Percentiles rank a stretch among this genome's conserved stretches.
These are phyloP conservation scores for Coemansia sp. DNA, from an alignment of 192 early-diverging fungal genomes.

Conservation along the genomic window DNA sequence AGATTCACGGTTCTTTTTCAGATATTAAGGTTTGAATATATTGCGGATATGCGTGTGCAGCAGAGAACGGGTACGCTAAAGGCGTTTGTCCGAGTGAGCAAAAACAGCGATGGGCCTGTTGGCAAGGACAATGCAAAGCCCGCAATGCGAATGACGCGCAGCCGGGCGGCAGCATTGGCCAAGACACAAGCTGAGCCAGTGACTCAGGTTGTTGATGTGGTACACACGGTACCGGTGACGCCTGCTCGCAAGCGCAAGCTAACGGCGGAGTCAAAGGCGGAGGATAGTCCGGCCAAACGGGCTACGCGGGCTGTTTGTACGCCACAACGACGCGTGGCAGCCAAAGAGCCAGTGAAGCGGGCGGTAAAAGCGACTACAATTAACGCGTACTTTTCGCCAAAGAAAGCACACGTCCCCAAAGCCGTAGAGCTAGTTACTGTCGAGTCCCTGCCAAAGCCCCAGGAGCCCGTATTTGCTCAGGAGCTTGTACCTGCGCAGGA, in stretches of 20 bases:
- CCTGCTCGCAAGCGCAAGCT: conserved; percentile 38
- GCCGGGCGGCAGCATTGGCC: conserved; percentile 17
- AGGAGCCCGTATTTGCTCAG: not conserved
- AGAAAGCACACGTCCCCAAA: not conserved
- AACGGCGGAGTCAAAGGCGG: not conserved
- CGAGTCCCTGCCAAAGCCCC: not conserved
- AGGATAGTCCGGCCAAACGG: conserved; percentile 4
- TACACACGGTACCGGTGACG: not conserved
- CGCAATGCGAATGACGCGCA: conserved; percentile 34
- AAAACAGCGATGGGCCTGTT: conserved; percentile 18
- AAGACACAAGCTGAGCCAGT: not conserved
- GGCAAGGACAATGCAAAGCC: conserved; percentile 19
- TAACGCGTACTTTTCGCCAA: conserved; percentile 22
- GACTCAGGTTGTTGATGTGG: not conserved
- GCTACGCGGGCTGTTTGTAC: not conserved
- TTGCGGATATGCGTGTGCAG: conserved; percentile 5
- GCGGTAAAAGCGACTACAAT: conserved; percentile 20
- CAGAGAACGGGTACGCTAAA: conserved; percentile 26
- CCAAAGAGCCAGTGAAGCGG: conserved; percentile 3
- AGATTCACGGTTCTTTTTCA: not conserved
- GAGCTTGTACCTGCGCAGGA: not conserved
- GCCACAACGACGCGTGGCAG: not conserved
- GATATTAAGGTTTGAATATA: not conserved
- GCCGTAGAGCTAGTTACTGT: conserved; percentile 6
- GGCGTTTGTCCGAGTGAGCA: conserved; percentile 46